phyloP scores from a whole-genome alignment of 129 eudicot species.

The Smallanthus sonchifolius region DNA sequence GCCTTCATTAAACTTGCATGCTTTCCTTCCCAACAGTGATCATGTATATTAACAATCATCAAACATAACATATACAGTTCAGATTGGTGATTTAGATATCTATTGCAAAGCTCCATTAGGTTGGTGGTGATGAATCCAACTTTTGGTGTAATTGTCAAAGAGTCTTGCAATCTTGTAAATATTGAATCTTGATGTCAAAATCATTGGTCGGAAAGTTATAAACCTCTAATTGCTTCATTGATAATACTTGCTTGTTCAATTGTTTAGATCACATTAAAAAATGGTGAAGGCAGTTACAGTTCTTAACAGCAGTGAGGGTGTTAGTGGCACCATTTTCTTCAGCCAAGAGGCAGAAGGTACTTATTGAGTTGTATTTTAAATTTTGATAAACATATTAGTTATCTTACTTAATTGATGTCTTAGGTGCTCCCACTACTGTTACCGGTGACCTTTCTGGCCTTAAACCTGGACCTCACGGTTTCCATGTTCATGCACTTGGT shows the following conservation, averaged over 20 bases:
- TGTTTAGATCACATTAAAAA: slow-evolving; percentile 70
- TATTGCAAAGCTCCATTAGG: not conserved
- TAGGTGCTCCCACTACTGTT: slow-evolving; percentile 78
- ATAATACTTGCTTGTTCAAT: slow-evolving; percentile 10
- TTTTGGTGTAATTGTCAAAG: not conserved
- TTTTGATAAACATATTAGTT: not conserved
- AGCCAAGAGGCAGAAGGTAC: slow-evolving; percentile 84
- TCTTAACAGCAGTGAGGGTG: slow-evolving; percentile 90
- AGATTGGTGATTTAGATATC: not conserved
- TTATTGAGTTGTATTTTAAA: not conserved
- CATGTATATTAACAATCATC: not conserved
- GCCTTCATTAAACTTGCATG: not conserved
- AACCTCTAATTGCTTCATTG: not conserved
- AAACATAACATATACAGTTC: not conserved
- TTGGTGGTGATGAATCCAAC: not conserved
- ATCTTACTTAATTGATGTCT: slow-evolving; percentile 15
- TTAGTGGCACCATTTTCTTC: slow-evolving; percentile 76
- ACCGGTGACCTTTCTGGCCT: slow-evolving; percentile 79
- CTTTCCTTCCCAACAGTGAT: not conserved
- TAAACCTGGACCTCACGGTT: slow-evolving; percentile 84
- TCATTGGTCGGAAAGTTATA: slow-evolving; percentile 11
- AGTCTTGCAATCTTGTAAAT: not conserved
- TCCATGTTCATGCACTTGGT: slow-evolving; percentile 97
- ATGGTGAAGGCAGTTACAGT: slow-evolving; percentile 97
- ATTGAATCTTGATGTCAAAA: not conserved